Evolutionary conservation across 2,329 filamentous ascomycete species (phyloP).

Genomic region (Epicoccum nigrum): DNA sequence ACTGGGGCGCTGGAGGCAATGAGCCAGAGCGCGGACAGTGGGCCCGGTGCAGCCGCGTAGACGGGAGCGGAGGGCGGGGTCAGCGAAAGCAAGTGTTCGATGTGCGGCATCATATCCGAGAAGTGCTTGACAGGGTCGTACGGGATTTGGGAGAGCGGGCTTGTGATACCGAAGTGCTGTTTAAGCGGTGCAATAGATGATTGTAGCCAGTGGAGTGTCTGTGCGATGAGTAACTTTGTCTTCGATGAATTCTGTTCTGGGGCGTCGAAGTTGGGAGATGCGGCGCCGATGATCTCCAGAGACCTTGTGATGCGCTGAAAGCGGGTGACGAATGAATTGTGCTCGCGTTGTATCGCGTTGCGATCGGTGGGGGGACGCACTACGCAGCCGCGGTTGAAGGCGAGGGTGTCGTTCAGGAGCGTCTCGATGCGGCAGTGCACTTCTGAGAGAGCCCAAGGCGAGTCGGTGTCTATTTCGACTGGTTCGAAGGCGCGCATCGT

Average conservation of each 20-base stretch:
- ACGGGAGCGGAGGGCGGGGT: slow-evolving; percentile 23
- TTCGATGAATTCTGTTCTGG: slow-evolving; percentile 6
- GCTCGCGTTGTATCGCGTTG: slow-evolving; percentile 17
- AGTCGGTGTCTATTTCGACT: slow-evolving; percentile 1
- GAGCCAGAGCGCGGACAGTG: slow-evolving; percentile 36
- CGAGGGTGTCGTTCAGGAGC: slow-evolving; percentile 32
- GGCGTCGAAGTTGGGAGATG: background rate
- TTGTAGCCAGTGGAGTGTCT: slow-evolving; percentile 24
- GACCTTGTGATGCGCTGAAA: slow-evolving; percentile 12
- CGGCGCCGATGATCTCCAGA: slow-evolving; percentile 14
- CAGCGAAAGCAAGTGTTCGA: slow-evolving; percentile 15
- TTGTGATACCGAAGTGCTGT: slow-evolving; percentile 15
- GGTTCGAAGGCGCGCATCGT: slow-evolving; percentile 5
- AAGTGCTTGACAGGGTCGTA: slow-evolving; percentile 25
- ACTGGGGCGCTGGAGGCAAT: slow-evolving; percentile 31
- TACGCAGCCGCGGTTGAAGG: slow-evolving; percentile 31
- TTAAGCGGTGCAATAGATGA: slow-evolving; percentile 18
- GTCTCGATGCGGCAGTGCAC: slow-evolving; percentile 30
- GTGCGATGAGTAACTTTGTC: slow-evolving; percentile 19
- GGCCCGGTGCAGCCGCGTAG: slow-evolving; percentile 34
- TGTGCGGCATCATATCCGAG: slow-evolving; percentile 25
- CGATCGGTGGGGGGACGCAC: slow-evolving; percentile 17
- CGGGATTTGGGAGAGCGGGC: slow-evolving; percentile 23
- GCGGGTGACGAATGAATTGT: slow-evolving; percentile 10
- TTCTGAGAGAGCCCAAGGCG: slow-evolving; percentile 12